Evolutionary conservation across 108 stramenopile genomes (phyloP).

Genomic region (Cyclotella cryptica): DNA sequence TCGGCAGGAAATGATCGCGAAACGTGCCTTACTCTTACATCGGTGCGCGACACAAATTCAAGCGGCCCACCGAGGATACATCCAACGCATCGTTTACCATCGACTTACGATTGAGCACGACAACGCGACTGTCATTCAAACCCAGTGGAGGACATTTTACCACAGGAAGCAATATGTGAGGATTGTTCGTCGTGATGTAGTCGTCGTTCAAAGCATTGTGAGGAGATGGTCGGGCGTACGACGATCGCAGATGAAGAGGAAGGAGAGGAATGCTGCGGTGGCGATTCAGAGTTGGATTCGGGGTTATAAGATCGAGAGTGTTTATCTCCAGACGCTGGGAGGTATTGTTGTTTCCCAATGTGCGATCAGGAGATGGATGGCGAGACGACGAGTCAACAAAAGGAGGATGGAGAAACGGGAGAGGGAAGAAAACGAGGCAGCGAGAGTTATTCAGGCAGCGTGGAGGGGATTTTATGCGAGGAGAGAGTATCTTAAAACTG

Average conservation of each 20-base stretch:
- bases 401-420: background rate
- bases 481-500: background rate
- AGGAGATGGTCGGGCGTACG: slow-evolving; percentile 25
- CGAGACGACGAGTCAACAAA: background rate
- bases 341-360: slow-evolving; percentile 28
- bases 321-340: slow-evolving; percentile 45
- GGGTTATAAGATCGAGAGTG: slow-evolving; percentile 6
- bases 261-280: slow-evolving; percentile 27
- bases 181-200: slow-evolving; percentile 60
- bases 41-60: background rate
- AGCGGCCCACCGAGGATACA: background rate
- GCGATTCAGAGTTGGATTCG: slow-evolving; percentile 41
- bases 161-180: slow-evolving; percentile 58
- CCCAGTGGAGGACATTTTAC: slow-evolving; percentile 63
- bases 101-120: background rate
- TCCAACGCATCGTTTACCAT: background rate
- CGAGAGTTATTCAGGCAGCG: background rate
- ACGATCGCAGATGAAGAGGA: background rate
- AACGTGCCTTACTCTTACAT: background rate
- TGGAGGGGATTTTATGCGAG: background rate
- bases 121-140: slow-evolving; percentile 57
- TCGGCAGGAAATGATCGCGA: background rate
- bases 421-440: background rate
- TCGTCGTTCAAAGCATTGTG: slow-evolving; percentile 59
- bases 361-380: background rate